Conservation (phyloP, 1,139 yeast species). For the Sugiyamaella pinicola region DNA sequence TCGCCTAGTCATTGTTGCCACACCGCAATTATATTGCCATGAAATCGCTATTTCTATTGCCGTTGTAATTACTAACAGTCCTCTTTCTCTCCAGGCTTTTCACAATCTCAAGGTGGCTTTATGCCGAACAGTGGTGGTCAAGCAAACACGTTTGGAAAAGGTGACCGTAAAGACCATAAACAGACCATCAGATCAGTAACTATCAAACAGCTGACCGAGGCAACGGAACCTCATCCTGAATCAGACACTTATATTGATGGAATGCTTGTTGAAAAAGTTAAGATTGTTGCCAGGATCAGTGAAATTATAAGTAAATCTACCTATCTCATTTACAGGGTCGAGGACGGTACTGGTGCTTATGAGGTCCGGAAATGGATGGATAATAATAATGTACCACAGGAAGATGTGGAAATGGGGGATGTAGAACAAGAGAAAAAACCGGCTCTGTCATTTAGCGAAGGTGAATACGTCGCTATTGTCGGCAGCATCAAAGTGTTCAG, state of each 20-base stretch:
- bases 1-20: no score
- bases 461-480: slow-evolving; percentile 66
- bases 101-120: slow-evolving; percentile 10
- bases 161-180: slow-evolving; percentile 15
- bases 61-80: background rate
- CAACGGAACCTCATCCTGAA: slow-evolving; percentile 68
- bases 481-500: slow-evolving; percentile 75
- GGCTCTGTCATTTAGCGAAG: slow-evolving; percentile 35
- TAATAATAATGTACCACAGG: slow-evolving; percentile 9
- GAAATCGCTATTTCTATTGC: background rate
- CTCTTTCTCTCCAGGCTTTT: slow-evolving; percentile 3
- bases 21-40: no score
- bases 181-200: slow-evolving; percentile 73
- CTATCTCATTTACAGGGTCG: slow-evolving; percentile 58
- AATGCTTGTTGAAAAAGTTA: slow-evolving; percentile 49
- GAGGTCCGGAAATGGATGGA: slow-evolving; percentile 58
- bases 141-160: background rate
- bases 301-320: slow-evolving; percentile 59
- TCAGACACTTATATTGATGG: slow-evolving; percentile 73
- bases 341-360: slow-evolving; percentile 82
- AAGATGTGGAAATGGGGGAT: slow-evolving; percentile 33
- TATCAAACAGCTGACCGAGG: slow-evolving; percentile 72
- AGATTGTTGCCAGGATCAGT: slow-evolving; percentile 57
- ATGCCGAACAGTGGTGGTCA: background rate
- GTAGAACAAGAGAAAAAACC: slow-evolving; percentile 26